These are phyloP conservation scores for Lepiota brunneoincarnata DNA, from an alignment of 768 basidiomycete genomes.

Conservation along the genomic window DNA sequence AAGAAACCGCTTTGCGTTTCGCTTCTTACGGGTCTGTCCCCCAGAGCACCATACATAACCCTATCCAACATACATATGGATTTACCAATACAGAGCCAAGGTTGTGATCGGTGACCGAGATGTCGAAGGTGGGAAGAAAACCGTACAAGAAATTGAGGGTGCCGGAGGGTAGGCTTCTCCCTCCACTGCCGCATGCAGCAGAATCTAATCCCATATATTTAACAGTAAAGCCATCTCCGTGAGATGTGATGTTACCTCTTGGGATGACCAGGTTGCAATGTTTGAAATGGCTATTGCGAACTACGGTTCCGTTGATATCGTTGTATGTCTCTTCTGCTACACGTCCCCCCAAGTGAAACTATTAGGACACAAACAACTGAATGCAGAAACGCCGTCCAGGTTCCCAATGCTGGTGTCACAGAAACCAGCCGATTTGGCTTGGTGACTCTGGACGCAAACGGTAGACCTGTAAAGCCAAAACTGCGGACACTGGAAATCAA, in stretches of 20 bases:
- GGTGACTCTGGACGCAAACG: slow-evolving; percentile 28
- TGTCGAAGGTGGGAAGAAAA: slow-evolving; percentile 33
- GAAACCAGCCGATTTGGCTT: slow-evolving; percentile 31
- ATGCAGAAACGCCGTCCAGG: slow-evolving; percentile 18
- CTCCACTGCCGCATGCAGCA: not conserved
- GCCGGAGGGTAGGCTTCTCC: slow-evolving; percentile 37
- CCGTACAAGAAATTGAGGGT: slow-evolving; percentile 36
- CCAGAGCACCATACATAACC: not conserved
- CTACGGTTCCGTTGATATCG: slow-evolving; percentile 51
- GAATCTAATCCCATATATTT: not conserved
- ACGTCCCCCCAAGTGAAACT: not conserved
- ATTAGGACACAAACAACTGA: not conserved
- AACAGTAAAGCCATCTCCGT: slow-evolving; percentile 39
- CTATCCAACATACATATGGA: not conserved
- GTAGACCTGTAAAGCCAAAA: slow-evolving; percentile 42
- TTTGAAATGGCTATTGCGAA: slow-evolving; percentile 46
- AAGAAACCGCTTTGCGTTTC: slow-evolving; percentile 47
- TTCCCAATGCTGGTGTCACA: slow-evolving; percentile 49
- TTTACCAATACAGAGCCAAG: slow-evolving; percentile 37
- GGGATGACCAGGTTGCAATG: slow-evolving; percentile 51
- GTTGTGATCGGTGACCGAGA: slow-evolving; percentile 55
- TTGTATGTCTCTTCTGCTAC: slow-evolving; percentile 32
- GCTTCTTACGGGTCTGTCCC: slow-evolving; percentile 45
- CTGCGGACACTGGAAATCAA: slow-evolving; percentile 49
- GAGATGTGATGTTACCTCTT: slow-evolving; percentile 49